These are phyloP conservation scores for Patellifolia procumbens DNA, from an alignment of 179 eudicot genomes.

Conservation along the genomic window DNA sequence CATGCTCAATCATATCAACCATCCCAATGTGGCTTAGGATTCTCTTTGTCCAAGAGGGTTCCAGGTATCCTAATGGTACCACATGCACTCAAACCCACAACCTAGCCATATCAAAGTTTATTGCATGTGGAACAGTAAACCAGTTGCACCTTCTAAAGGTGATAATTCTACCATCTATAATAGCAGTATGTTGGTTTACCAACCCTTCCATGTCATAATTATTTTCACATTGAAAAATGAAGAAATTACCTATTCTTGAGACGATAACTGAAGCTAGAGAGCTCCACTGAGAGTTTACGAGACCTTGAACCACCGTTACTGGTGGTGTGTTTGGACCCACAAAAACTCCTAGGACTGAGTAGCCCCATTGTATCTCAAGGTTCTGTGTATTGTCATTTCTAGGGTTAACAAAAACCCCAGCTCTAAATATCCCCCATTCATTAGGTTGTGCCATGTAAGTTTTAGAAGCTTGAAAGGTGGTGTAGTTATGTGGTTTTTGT, in stretches of 20 bases:
- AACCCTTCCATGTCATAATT: neutral
- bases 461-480: too few relatives aligned
- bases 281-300: too few relatives aligned
- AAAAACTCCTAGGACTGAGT: too few relatives aligned
- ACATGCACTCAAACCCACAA: neutral
- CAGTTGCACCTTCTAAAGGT: neutral
- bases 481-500: too few relatives aligned
- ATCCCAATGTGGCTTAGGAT: neutral
- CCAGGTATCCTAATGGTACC: neutral
- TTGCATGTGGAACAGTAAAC: neutral
- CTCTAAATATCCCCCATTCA: too few relatives aligned
- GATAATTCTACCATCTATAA: neutral
- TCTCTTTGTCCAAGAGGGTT: neutral
- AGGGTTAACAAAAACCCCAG: too few relatives aligned
- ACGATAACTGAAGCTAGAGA: too few relatives aligned
- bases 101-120: neutral
- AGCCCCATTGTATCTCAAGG: too few relatives aligned
- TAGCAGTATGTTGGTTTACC: neutral
- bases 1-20: neutral
- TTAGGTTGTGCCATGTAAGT: too few relatives aligned
- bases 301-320: too few relatives aligned
- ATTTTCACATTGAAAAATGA: neutral
- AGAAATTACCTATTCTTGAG: neutral
- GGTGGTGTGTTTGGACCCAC: too few relatives aligned
- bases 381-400: too few relatives aligned